These are phyloP conservation scores for Euphorbia celastroides DNA, from an alignment of 441 rosid species.

Conservation along the genomic window DNA sequence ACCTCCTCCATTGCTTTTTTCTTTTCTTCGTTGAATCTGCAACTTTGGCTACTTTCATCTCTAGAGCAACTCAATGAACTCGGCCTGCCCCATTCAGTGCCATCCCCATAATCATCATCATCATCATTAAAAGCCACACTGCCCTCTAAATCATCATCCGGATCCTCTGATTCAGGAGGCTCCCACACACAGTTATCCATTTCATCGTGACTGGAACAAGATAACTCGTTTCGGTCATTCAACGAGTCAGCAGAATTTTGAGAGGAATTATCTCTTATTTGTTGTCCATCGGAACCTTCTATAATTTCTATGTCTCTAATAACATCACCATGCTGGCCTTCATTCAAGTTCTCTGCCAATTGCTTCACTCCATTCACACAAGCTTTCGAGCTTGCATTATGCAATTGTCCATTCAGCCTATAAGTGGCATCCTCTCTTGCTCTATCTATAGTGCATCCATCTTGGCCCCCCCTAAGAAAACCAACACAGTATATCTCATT, in stretches of 20 bases:
- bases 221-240: slow-evolving; percentile 31
- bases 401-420: slow-evolving; percentile 27
- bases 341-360: slow-evolving; percentile 25
- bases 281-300: slow-evolving; percentile 28
- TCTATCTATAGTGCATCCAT: slow-evolving; percentile 31
- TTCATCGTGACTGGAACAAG: slow-evolving; percentile 26
- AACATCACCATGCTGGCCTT: slow-evolving; percentile 19
- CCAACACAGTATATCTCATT: background rate
- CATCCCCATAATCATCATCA: slow-evolving; percentile 76
- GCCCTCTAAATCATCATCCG: slow-evolving; percentile 54
- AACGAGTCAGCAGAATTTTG: slow-evolving; percentile 23
- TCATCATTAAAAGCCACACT: slow-evolving; percentile 63
- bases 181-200: slow-evolving; percentile 57
- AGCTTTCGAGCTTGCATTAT: slow-evolving; percentile 27
- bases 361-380: slow-evolving; percentile 29
- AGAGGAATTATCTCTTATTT: slow-evolving; percentile 26
- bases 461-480: slow-evolving; percentile 49
- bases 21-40: slow-evolving; percentile 49
- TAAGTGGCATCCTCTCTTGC: slow-evolving; percentile 30
- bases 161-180: slow-evolving; percentile 80
- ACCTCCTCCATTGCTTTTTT: slow-evolving; percentile 57
- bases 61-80: slow-evolving; percentile 43
- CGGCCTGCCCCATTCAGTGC: slow-evolving; percentile 60
- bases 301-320: slow-evolving; percentile 40
- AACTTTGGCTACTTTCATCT: slow-evolving; percentile 41